These are phyloP conservation scores for Oryza glaberrima DNA, from an alignment of 176 grass and related monocot genomes.

Conservation along the genomic window DNA sequence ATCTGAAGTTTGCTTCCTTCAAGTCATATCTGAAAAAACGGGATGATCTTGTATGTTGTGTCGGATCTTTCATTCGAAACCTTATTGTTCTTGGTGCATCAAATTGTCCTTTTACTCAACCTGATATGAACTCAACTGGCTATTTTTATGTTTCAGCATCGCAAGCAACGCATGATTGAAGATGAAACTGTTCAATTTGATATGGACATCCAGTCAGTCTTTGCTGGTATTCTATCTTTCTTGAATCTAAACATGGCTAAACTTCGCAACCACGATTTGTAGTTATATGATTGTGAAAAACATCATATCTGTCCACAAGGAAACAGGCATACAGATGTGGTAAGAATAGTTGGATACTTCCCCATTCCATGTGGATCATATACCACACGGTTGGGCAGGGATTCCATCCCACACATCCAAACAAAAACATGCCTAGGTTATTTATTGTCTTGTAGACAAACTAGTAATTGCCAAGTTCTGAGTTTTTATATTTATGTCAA, in stretches of 20 bases:
- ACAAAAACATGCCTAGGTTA: neutral
- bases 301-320: neutral
- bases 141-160: conserved; percentile 38
- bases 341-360: neutral
- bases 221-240: conserved; percentile 33
- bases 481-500: neutral
- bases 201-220: conserved; percentile 54
- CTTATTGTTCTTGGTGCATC: neutral
- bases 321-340: neutral
- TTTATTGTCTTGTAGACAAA: neutral
- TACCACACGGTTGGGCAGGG: neutral
- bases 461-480: neutral
- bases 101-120: neutral
- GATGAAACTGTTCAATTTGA: conserved; percentile 50
- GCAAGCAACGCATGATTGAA: conserved; percentile 30
- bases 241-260: conserved; percentile 15
- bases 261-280: neutral
- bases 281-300: neutral
- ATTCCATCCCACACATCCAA: neutral
- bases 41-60: conserved; percentile 38
- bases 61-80: neutral
- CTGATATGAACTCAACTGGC: neutral
- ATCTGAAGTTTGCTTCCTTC: neutral
- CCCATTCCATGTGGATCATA: neutral
- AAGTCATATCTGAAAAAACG: conserved; percentile 10